Conservation (phyloP, 257 asterid species). For the Phtheirospermum japonicum region DNA sequence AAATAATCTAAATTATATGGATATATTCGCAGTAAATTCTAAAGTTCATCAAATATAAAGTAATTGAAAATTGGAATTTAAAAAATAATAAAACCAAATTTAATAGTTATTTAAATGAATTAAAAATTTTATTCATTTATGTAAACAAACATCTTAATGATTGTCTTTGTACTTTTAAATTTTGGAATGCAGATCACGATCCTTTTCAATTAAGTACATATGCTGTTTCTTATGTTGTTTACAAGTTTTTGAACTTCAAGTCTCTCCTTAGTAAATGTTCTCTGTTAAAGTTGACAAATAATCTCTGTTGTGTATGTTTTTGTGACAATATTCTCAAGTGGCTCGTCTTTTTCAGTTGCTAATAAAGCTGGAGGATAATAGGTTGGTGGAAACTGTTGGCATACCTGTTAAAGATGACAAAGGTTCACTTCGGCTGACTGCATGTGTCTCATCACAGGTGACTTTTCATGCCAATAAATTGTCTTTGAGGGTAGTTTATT, state of each 20-base stretch:
- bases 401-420: slow-evolving; percentile 69
- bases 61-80: no score
- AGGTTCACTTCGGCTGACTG: slow-evolving; percentile 85
- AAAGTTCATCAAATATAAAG: no score
- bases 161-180: not conserved
- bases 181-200: not conserved
- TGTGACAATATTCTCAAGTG: slow-evolving; percentile 18
- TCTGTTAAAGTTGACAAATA: not conserved
- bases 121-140: no score
- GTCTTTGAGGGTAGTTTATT: slow-evolving; percentile 11
- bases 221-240: not conserved
- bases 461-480: slow-evolving; percentile 16
- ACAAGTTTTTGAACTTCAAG: slow-evolving; percentile 1
- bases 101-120: no score
- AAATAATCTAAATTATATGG: no score
- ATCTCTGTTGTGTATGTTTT: slow-evolving; percentile 11
- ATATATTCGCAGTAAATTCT: no score
- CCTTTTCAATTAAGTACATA: not conserved
- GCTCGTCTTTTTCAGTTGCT: slow-evolving; percentile 55
- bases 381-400: slow-evolving; percentile 96
- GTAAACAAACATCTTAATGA: not conserved
- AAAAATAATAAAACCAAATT: no score
- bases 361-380: slow-evolving; percentile 67
- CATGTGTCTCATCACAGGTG: slow-evolving; percentile 97
- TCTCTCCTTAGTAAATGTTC: not conserved